Evolutionary conservation across 345 rosid genomes (phyloP).

Genomic region (Erodium maritimum): DNA sequence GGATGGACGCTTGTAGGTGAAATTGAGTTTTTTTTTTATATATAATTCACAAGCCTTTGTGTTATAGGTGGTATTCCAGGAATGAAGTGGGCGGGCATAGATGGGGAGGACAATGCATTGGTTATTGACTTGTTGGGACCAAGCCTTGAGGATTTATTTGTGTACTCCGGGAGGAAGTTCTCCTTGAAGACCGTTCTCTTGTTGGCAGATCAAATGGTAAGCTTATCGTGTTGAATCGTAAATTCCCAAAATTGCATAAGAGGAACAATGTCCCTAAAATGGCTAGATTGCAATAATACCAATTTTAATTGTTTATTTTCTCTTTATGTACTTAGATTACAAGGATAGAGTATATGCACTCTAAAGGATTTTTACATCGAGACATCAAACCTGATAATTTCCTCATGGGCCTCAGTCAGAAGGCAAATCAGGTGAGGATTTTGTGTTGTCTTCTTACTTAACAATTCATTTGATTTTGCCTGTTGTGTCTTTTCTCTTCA

Average conservation of each 20-base stretch:
- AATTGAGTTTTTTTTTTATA: too few species aligned
- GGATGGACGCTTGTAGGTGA: background rate
- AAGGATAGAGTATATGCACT: constrained; percentile 68
- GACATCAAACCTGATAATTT: constrained; percentile 94
- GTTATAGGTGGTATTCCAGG: constrained; percentile 69
- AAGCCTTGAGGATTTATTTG: constrained; percentile 16
- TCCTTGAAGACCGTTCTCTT: too few species aligned
- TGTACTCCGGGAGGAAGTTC: too few species aligned
- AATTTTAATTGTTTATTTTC: background rate
- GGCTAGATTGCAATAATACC: too few species aligned
- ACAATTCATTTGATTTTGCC: too few species aligned
- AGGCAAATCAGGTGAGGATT: constrained; percentile 64
- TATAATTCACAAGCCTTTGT: background rate
- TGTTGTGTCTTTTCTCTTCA: background rate
- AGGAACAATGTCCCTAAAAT: background rate
- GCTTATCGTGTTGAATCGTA: background rate
- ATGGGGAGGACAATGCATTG: constrained; percentile 62
- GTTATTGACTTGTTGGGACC: constrained; percentile 91
- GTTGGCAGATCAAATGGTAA: too few species aligned
- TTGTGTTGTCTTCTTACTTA: background rate
- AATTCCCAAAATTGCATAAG: background rate
- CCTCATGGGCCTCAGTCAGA: constrained; percentile 80
- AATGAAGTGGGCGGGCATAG: constrained; percentile 78
- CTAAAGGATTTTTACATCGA: constrained; percentile 77
- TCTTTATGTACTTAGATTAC: constrained; percentile 32